These are phyloP conservation scores for Aspergillus sp. DNA, from an alignment of 2,329 filamentous ascomycete genomes.

Conservation along the genomic window DNA sequence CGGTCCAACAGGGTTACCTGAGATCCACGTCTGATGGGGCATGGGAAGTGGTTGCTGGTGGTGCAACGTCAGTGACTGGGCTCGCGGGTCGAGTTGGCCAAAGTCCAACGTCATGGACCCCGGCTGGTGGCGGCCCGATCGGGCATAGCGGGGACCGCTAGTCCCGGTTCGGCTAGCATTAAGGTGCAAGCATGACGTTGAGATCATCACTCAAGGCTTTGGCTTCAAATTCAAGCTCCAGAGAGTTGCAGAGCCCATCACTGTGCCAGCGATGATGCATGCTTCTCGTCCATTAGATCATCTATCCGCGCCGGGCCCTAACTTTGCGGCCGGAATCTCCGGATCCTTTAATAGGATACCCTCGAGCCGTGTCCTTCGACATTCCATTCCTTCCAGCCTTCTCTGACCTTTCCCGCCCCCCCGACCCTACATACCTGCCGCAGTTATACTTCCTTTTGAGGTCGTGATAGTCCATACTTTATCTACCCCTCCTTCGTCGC, in stretches of 20 bases:
- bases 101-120: slow-evolving; percentile 31
- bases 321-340: slow-evolving; percentile 20
- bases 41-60: slow-evolving; percentile 17
- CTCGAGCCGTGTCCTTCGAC: slow-evolving; percentile 4
- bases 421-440: background rate
- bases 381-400: slow-evolving; percentile 6
- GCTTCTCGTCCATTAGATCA: slow-evolving; percentile 28
- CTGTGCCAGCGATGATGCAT: slow-evolving; percentile 16
- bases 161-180: slow-evolving; percentile 22
- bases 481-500: background rate
- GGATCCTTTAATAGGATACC: slow-evolving; percentile 22
- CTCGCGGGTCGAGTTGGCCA: slow-evolving; percentile 14
- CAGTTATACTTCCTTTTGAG: slow-evolving; percentile 3
- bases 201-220: slow-evolving; percentile 21
- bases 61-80: slow-evolving; percentile 30
- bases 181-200: slow-evolving; percentile 36
- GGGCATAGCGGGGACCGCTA: slow-evolving; percentile 23
- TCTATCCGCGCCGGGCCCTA: slow-evolving; percentile 17
- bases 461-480: slow-evolving; percentile 8
- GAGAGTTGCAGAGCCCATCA: background rate
- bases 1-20: background rate
- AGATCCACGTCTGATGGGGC: slow-evolving; percentile 20
- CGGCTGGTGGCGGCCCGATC: slow-evolving; percentile 14
- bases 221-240: slow-evolving; percentile 1
- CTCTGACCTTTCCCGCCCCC: slow-evolving; percentile 1